phyloP scores from a whole-genome alignment of 345 rosid species.

The Zanthoxylum bungeanum region DNA sequence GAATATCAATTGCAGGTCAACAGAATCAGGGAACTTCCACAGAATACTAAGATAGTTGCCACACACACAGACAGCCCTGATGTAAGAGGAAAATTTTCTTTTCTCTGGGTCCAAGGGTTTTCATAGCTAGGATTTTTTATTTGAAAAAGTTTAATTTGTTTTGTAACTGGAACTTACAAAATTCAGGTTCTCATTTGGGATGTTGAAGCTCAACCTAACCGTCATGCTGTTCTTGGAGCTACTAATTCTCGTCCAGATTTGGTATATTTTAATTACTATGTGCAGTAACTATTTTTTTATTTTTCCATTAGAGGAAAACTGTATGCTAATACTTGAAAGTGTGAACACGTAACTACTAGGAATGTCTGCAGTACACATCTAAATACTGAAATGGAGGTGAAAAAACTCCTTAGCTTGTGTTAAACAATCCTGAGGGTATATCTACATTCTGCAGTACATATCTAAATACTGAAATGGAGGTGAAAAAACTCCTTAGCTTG shows the following conservation, averaged over 20 bases:
- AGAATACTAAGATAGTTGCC: conserved; percentile 87
- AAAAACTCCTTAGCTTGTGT: not conserved
- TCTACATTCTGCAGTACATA: not conserved
- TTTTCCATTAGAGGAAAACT: not conserved
- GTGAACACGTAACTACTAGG: not conserved
- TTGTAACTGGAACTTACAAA: conserved; percentile 12
- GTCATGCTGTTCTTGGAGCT: conserved; percentile 98
- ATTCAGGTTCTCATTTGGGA: conserved; percentile 97
- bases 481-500: not conserved
- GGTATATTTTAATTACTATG: conserved; percentile 34
- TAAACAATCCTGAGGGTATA: not conserved
- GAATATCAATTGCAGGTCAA: conserved; percentile 59
- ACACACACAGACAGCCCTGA: conserved; percentile 99
- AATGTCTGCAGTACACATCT: not conserved
- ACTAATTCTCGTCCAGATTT: conserved; percentile 91
- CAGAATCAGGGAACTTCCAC: conserved; percentile 97
- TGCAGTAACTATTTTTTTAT: not conserved
- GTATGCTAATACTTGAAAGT: not conserved
- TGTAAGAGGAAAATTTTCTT: conserved; percentile 38
- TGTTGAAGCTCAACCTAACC: conserved; percentile 97
- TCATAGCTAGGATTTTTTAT: not conserved
- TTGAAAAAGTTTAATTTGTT: conserved; percentile 7
- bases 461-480: not conserved
- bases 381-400: not conserved
- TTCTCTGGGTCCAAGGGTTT: not conserved